Base-by-base conservation (phyloP, 805 yeast genomes). In the Ogataea wickerhamii region DNA sequence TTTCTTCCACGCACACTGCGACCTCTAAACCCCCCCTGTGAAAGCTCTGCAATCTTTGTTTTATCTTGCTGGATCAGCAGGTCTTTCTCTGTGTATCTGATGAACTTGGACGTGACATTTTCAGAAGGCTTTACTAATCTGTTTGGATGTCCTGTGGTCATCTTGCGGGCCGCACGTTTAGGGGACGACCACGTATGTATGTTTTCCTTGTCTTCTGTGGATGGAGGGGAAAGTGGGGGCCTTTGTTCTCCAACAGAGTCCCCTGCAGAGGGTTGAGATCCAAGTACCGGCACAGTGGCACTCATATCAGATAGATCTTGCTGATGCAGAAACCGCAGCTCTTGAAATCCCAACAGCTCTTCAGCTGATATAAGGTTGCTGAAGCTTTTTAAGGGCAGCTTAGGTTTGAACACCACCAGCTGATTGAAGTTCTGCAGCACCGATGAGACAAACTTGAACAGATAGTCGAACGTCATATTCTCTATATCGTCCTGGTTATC, bases 1-100 rank as follows among this genome's bases (percentile, higher is more conserved):
- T 73, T 75, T 19, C 78, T 55, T 0, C 80, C 80, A 28, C 74
- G 58, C 13, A 71, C 61, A 24, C 69, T 66, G 14, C 52, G 41
- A 17, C 28, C 38, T 10, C 20, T 36, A 6, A 40, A 34, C 6
- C 38, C 38, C 7, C 28, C 40, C n/a, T n/a, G n/a, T n/a, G n/a
- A n/a, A 18, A 29, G 34, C 11, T 23, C 36, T 6, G 30, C 31
- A 7, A 33, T 36, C 19, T 7, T 23, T 14, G 23, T 7, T 7
- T 41, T 34, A 18, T 34, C 25, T 20, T 46, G 47, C 42, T 56
- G 57, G 11, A 57, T 36, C 2, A 45, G 37, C 17, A 56, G 27
- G 40, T 61, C 66, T 28, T 53, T 59, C 28, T 59, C 62, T 0
- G 66, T 61, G 34, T 59, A 61, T 32, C 52, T 59, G 26, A 59